Evolutionary conservation across 1,284 basidiomycete genomes (phyloP), one percentile per base, ranked within the genome.

Genomic region (Takashimella koratensis): DNA sequence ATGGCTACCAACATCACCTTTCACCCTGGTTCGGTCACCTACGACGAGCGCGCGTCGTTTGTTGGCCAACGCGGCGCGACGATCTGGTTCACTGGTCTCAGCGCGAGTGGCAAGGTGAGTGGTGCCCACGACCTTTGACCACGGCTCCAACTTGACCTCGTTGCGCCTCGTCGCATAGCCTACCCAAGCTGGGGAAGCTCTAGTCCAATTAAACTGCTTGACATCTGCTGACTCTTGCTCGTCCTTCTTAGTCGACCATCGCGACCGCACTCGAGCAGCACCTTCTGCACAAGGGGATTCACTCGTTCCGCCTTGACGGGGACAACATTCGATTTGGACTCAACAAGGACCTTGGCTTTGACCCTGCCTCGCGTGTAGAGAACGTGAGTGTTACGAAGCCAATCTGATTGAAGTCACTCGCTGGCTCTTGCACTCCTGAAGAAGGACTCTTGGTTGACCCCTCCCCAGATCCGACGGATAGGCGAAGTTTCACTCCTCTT

Each of bases 321-420:
- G 95, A 98, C 79, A 98, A 98, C 77, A 82, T 98, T 58, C 85
- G 95, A 53, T 95, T 97, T 68, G 96, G 96, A 8, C 80, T 99
- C 46, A 98, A 98, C 83, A 98, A 91, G 79, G 95, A 98, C 71
- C 85, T 99, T 47, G 93, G 95, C 1, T 99, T 99, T 71, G 90
- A 93, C 66, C 93, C 93, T 69, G 86, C 86, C 70, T 94, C 93
- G 48, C 84, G 95, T 52, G 90, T 92, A 62, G 95, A 99, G 79
- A 99, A 99, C 77, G 71, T 73, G 55, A 67, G 71, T 67, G 4
- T 10, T 20, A n/a, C 19, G n/a, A n/a, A n/a, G n/a, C n/a, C n/a
- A n/a, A n/a, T n/a, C n/a, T n/a, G n/a, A n/a, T n/a, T n/a, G n/a
- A n/a, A n/a, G n/a, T n/a, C n/a, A n/a, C n/a, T n/a, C n/a, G n/a